A percentile compares a stretch with the other conserved stretches of the same genome.
These are phyloP conservation scores for Neurospora cerealis DNA, from an alignment of 495 filamentous ascomycete genomes.

Conservation along the genomic window DNA sequence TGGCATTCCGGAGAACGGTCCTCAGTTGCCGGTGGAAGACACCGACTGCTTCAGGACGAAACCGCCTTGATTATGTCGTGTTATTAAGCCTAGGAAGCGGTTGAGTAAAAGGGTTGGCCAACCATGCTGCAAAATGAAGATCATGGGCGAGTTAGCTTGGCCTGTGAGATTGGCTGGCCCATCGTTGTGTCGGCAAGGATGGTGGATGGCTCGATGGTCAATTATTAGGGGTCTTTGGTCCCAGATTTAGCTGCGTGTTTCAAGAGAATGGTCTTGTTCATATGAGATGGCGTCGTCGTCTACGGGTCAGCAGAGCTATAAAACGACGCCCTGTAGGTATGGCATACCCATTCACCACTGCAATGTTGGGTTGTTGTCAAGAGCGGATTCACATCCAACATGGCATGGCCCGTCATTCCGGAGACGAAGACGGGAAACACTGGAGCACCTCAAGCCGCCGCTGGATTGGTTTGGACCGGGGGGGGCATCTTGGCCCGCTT, in stretches of 20 bases:
- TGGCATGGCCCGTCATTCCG: conserved; percentile 18
- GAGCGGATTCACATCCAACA: background rate
- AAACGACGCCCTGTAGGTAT: conserved; percentile 1
- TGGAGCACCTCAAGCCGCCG: background rate
- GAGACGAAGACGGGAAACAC: conserved; percentile 10
- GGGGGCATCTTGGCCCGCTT: background rate
- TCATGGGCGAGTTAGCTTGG: background rate
- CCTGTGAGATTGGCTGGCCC: background rate
- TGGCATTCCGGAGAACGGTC: conserved; percentile 10
- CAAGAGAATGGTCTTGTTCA: background rate
- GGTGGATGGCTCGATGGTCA: background rate
- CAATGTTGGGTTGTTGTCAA: background rate
- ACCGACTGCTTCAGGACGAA: conserved; percentile 7
- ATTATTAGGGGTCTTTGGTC: background rate
- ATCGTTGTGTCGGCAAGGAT: background rate
- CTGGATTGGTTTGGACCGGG: background rate
- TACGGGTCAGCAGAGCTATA: conserved; percentile 1
- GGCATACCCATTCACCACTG: background rate
- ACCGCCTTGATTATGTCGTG: background rate
- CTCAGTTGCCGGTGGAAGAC: conserved; percentile 17
- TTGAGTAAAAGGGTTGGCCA: background rate
- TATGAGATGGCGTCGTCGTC: background rate
- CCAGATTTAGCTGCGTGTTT: background rate
- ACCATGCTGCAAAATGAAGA: background rate
- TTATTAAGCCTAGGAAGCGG: background rate